Evolutionary conservation across 2,329 filamentous ascomycete species (phyloP).

Genomic region (Exophiala dermatitidis): DNA sequence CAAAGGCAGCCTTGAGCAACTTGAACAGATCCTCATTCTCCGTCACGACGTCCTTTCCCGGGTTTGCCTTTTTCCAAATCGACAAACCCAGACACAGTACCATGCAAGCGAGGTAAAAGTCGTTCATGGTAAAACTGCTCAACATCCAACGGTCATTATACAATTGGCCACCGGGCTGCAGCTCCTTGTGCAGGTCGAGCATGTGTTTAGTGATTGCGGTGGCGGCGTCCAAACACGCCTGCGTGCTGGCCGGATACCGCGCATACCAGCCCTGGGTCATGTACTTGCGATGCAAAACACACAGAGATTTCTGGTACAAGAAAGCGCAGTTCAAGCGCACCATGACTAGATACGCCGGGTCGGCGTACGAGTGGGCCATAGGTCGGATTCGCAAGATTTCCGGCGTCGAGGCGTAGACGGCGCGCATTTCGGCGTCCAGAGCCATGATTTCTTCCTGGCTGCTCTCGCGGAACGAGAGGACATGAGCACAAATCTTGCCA

Average conservation of each 20-base stretch:
- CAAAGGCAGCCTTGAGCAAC: constrained; percentile 18
- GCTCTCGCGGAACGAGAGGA: constrained; percentile 26
- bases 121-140: constrained; percentile 51
- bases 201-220: constrained; percentile 45
- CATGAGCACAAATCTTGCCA: constrained; percentile 28
- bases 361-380: constrained; percentile 37
- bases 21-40: constrained; percentile 7
- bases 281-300: constrained; percentile 50
- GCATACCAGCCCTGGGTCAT: constrained; percentile 33
- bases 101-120: constrained; percentile 57
- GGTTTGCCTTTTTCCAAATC: constrained; percentile 19
- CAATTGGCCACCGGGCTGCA: constrained; percentile 49
- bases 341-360: constrained; percentile 47
- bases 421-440: constrained; percentile 26
- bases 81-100: constrained; percentile 47
- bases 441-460: constrained; percentile 22
- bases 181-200: constrained; percentile 44
- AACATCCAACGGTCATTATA: constrained; percentile 51
- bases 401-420: constrained; percentile 23
- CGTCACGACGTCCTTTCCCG: not conserved
- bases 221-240: constrained; percentile 43
- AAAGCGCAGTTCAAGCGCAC: constrained; percentile 47
- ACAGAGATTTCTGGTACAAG: constrained; percentile 45
- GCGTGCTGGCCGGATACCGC: constrained; percentile 36
- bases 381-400: constrained; percentile 21